Base-by-base conservation (phyloP, 305 asterid species). In the Fraxinus paxiana region DNA sequence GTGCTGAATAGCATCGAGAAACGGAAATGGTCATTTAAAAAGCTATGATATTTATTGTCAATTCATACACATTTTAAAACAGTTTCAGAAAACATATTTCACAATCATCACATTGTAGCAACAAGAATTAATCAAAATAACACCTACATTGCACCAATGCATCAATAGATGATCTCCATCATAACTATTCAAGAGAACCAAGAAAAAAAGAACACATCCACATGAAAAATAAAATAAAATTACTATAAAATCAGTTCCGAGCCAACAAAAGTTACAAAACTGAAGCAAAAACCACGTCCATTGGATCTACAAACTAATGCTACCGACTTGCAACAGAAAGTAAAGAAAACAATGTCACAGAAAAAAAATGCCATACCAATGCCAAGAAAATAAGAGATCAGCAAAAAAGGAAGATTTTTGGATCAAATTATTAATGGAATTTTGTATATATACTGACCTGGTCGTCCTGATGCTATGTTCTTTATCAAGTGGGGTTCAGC, bases 401-500 rank as follows among this genome's bases (percentile, higher is more conserved):
- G 22, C 37, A 76, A 61, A 75, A 63, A 82, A 20, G 30, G 37
- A 79, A 38, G 77, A 72, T 84, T 69, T 80, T 80, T 73, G 72
- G 75, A 87, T 77, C 82, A 38, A 83, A 34, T 76, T 37, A 71
- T 33, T 1, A 43, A 76, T 61, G 80, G 56, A 31, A 82, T 82
- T 78, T 83, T 77, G n/a, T 46, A 70, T 85, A 67, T 31, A 82
- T 43, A 54, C 83, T 78, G 84, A 83, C 89, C 90, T 80, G 48
- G 48, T 76, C 79, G 82, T 77, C 82, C 76, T 74, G 86, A 79
- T 81, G 79, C 85, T 84, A 77, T 75, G 83, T 81, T 85, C 70
- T 81, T 79, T 88, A 80, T 85, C 84, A 76, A 85, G 90, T 87
- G 89, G 88, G 91, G 88, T 82, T 88, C 85, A 76, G 85, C 82